Evolutionary conservation across 495 filamentous ascomycete genomes (phyloP).

Genomic region (Penicillium egyptiacum): DNA sequence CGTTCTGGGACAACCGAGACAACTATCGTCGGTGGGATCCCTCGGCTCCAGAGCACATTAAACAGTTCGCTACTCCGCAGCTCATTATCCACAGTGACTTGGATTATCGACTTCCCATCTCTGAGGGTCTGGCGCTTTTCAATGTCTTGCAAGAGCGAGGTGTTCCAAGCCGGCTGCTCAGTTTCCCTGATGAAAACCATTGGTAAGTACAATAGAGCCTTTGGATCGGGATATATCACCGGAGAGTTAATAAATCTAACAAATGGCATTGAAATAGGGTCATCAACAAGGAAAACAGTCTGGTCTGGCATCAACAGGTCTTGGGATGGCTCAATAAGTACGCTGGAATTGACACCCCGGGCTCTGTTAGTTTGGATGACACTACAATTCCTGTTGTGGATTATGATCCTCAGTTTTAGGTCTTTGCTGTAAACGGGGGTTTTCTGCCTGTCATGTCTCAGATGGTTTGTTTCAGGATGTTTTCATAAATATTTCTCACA

Average conservation of each 20-base stretch:
- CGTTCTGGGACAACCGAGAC: slow-evolving; percentile 42
- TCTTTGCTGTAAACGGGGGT: not conserved
- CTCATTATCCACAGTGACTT: slow-evolving; percentile 48
- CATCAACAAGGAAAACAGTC: slow-evolving; percentile 40
- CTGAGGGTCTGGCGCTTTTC: slow-evolving; percentile 46
- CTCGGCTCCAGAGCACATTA: slow-evolving; percentile 34
- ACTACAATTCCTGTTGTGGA: slow-evolving; percentile 36
- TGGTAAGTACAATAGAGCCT: slow-evolving; percentile 27
- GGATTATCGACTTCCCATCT: slow-evolving; percentile 46
- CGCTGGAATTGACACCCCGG: slow-evolving; percentile 29
- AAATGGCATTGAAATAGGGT: slow-evolving; percentile 27
- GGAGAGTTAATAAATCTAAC: not conserved
- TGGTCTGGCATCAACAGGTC: slow-evolving; percentile 51
- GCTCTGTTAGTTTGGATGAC: slow-evolving; percentile 38
- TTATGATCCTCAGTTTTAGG: slow-evolving; percentile 24
- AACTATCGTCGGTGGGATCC: slow-evolving; percentile 50
- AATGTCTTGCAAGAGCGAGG: slow-evolving; percentile 50
- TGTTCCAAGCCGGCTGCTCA: slow-evolving; percentile 58
- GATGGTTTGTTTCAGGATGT: not conserved
- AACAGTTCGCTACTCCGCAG: slow-evolving; percentile 44
- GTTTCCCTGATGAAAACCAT: slow-evolving; percentile 56
- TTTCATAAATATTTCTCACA: not conserved
- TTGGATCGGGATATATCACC: not conserved
- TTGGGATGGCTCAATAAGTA: slow-evolving; percentile 52
- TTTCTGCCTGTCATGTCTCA: not conserved